Evolutionary conservation across 192 early-diverging fungal species (phyloP).

Genomic region (Entomortierella beljakovae): DNA sequence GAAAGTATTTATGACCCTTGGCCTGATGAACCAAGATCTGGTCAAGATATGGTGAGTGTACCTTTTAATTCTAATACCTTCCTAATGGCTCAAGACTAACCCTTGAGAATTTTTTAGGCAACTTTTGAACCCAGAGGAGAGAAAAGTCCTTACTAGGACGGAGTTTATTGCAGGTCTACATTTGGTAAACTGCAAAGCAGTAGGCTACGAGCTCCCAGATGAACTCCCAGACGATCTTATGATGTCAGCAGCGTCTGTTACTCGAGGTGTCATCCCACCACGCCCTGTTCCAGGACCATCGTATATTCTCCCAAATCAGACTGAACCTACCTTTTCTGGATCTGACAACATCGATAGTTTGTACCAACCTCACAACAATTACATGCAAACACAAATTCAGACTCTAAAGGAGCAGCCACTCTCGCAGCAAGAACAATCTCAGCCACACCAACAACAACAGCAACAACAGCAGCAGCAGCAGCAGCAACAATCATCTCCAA

Average conservation of each 20-base stretch:
- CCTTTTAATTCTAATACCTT: neutral
- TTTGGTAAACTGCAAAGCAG: conserved; percentile 28
- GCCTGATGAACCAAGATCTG: conserved; percentile 18
- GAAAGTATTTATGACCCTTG: conserved; percentile 51
- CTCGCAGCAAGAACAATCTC: neutral
- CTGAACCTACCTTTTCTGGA: neutral
- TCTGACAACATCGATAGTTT: neutral
- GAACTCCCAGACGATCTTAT: conserved; percentile 49
- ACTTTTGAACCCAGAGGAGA: conserved; percentile 35
- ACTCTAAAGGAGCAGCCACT: neutral
- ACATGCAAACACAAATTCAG: too few species aligned
- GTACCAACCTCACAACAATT: neutral
- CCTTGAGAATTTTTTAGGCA: conserved; percentile 10
- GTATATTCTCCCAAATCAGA: neutral
- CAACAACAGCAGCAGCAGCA: conserved; percentile 22
- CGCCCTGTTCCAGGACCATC: conserved; percentile 40
- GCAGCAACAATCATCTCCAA: conserved; percentile 6
- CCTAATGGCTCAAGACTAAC: neutral
- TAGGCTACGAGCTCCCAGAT: conserved; percentile 28
- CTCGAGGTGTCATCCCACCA: conserved; percentile 24
- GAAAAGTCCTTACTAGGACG: conserved; percentile 18
- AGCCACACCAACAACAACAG: neutral
- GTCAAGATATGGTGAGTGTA: conserved; percentile 22
- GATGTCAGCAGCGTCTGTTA: conserved; percentile 40
- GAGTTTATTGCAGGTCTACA: conserved; percentile 49